Evolutionary conservation across 2,329 filamentous ascomycete genomes (phyloP).

Genomic region (Aspergillus proliferans): DNA sequence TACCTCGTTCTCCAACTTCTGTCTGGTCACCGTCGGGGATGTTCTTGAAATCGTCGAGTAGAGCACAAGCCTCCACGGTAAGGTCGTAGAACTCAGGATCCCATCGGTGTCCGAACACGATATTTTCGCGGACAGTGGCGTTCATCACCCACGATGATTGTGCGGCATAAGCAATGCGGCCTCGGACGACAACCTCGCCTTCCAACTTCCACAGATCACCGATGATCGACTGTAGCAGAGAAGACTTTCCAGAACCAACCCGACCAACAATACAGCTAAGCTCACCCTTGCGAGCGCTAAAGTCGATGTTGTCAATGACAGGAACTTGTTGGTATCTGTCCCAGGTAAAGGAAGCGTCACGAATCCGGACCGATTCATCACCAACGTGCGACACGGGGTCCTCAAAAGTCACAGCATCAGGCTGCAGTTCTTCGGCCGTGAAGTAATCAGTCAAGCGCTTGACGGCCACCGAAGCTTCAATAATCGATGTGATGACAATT

Average conservation of each 20-base stretch:
- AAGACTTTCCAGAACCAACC: constrained; percentile 94
- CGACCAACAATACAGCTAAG: constrained; percentile 87
- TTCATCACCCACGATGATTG: constrained; percentile 98
- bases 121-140: constrained; percentile 93
- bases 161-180: constrained; percentile 81
- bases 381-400: constrained; percentile 67
- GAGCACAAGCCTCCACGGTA: constrained; percentile 83
- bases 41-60: constrained; percentile 83
- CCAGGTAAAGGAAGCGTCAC: constrained; percentile 89
- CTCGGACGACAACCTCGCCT: constrained; percentile 75
- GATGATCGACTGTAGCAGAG: constrained; percentile 77
- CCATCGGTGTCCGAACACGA: constrained; percentile 90
- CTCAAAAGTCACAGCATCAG: constrained; percentile 68
- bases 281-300: constrained; percentile 85
- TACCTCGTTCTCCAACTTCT: constrained; percentile 91
- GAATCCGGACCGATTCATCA: constrained; percentile 78
- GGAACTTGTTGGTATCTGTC: constrained; percentile 66
- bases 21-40: constrained; percentile 95
- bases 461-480: constrained; percentile 91
- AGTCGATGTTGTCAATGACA: constrained; percentile 75
- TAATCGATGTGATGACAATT: constrained; percentile 95
- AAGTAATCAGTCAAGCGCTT: constrained; percentile 79
- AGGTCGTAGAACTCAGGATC: constrained; percentile 91
- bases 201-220: constrained; percentile 88
- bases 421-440: constrained; percentile 80